Evolutionary conservation across 164 flowering plant species (phyloP).

Genomic region (Macadamia integrifolia): DNA sequence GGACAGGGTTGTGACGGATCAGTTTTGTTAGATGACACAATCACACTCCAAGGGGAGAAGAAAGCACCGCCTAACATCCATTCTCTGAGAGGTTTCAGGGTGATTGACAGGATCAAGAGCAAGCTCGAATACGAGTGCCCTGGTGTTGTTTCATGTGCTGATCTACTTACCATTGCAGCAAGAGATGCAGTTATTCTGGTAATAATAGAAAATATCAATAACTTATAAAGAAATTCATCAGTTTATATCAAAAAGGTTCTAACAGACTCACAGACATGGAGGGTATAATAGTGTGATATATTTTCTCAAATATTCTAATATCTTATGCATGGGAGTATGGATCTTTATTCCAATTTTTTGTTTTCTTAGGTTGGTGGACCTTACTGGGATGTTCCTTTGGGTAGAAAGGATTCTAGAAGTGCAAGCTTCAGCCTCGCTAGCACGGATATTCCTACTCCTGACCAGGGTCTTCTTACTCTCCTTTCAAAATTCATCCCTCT

Average conservation of each 20-base stretch:
- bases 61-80: constrained; percentile 43
- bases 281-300: neutral
- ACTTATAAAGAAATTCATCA: too few species aligned
- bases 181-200: constrained; percentile 93
- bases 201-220: constrained; percentile 6
- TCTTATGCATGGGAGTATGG: neutral
- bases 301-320: neutral
- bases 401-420: constrained; percentile 72
- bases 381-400: constrained; percentile 89
- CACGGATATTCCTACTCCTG: constrained; percentile 53
- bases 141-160: constrained; percentile 84
- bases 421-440: constrained; percentile 51
- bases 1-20: constrained; percentile 94
- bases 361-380: constrained; percentile 82
- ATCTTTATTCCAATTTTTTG: neutral
- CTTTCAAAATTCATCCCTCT: constrained; percentile 64
- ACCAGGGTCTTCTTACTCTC: constrained; percentile 49
- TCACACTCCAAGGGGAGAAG: constrained; percentile 73
- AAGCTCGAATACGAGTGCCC: constrained; percentile 90
- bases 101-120: constrained; percentile 76
- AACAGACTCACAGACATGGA: neutral
- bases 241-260: too few species aligned
- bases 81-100: constrained; percentile 62
- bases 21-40: constrained; percentile 77
- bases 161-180: constrained; percentile 86